These are phyloP conservation scores for Ophiocordyceps robertsii DNA, from an alignment of 2,329 filamentous ascomycete species.

Conservation along the genomic window DNA sequence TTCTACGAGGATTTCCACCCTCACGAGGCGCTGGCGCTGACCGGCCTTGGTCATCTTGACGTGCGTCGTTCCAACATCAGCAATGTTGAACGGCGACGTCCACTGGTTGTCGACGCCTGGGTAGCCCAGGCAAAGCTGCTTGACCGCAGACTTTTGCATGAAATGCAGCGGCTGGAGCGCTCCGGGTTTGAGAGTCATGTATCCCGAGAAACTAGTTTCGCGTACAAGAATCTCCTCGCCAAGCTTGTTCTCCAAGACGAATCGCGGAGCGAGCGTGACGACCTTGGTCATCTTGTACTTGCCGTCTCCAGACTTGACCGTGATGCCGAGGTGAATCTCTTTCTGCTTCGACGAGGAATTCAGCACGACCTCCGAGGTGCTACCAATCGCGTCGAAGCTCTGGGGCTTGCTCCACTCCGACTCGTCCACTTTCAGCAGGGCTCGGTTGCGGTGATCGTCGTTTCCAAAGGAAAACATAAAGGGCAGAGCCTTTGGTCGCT, in stretches of 20 bases:
- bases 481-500: constrained; percentile 63
- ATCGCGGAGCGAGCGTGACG: constrained; percentile 82
- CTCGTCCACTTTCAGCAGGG: constrained; percentile 73
- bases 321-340: constrained; percentile 86
- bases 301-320: constrained; percentile 78
- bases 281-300: constrained; percentile 98
- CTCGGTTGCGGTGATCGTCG: constrained; percentile 84
- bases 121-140: constrained; percentile 87
- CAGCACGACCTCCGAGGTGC: constrained; percentile 75
- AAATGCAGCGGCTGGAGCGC: constrained; percentile 80
- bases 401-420: constrained; percentile 96
- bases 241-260: constrained; percentile 87
- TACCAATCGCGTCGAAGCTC: constrained; percentile 95
- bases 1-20: constrained; percentile 84
- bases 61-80: constrained; percentile 82
- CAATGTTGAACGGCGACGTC: constrained; percentile 96
- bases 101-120: constrained; percentile 92
- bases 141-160: constrained; percentile 67
- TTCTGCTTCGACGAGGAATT: constrained; percentile 55
- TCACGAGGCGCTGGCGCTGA: constrained; percentile 76
- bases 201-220: constrained; percentile 81
- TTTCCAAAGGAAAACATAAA: constrained; percentile 93
- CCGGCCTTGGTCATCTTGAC: constrained; percentile 87
- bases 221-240: constrained; percentile 79
- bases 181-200: constrained; percentile 64